Conservation (phyloP, 2,329 filamentous ascomycete genomes). For the Scedosporium boydii region DNA sequence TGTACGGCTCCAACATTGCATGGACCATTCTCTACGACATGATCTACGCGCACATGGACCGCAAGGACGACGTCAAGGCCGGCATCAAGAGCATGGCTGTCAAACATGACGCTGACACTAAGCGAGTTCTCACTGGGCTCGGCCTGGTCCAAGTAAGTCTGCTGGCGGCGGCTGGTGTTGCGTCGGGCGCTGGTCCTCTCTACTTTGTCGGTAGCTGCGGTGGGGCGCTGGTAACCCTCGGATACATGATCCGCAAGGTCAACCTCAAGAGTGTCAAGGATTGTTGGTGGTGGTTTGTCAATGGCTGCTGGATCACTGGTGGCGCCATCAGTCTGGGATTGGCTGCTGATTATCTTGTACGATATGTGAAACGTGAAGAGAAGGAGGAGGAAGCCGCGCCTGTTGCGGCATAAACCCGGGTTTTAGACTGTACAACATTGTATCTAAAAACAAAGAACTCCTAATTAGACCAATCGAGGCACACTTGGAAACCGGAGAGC, state of each 20-base stretch:
- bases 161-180: slow-evolving; percentile 59
- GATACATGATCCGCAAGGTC: slow-evolving; percentile 58
- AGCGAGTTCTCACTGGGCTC: slow-evolving; percentile 62
- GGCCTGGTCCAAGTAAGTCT: slow-evolving; percentile 60
- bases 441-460: neutral
- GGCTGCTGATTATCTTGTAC: slow-evolving; percentile 47
- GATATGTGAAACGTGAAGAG: slow-evolving; percentile 21
- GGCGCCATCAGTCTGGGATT: slow-evolving; percentile 51
- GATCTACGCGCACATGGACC: slow-evolving; percentile 90
- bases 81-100: slow-evolving; percentile 85
- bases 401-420: neutral
- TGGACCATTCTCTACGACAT: slow-evolving; percentile 90
- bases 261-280: slow-evolving; percentile 56
- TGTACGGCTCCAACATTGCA: slow-evolving; percentile 71
- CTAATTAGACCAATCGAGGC: slow-evolving; percentile 2
- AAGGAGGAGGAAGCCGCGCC: neutral
- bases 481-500: neutral
- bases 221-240: slow-evolving; percentile 50
- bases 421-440: slow-evolving; percentile 8
- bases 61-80: slow-evolving; percentile 74
- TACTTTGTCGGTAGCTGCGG: slow-evolving; percentile 61
- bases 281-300: slow-evolving; percentile 72
- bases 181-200: slow-evolving; percentile 56
- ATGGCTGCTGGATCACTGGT: slow-evolving; percentile 60
- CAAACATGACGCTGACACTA: slow-evolving; percentile 68